Conservation (phyloP, 192 early-diverging fungal species). For the Hyaloraphidium curvatum region DNA sequence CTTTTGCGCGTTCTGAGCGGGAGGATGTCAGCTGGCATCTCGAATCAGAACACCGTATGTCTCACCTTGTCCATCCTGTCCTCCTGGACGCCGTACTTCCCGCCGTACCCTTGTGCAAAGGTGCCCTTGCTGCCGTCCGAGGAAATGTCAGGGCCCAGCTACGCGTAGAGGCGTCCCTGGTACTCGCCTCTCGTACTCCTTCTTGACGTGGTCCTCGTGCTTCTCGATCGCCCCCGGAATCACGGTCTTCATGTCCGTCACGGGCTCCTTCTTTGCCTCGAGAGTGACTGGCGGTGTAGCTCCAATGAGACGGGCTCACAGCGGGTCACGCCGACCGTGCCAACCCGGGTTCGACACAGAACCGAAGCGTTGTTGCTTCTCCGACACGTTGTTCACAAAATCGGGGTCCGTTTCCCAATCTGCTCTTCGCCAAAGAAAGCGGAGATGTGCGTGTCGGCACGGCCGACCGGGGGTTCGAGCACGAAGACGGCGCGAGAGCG, state of each 20-base stretch:
- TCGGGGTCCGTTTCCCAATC: slow-evolving; percentile 3
- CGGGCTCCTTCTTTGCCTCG: too few relatives aligned
- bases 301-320: too few relatives aligned
- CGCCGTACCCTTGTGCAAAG: not conserved
- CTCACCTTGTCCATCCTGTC: slow-evolving; percentile 3
- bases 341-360: not conserved
- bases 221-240: not conserved
- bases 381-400: not conserved
- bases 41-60: too few relatives aligned
- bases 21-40: too few relatives aligned
- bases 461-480: too few relatives aligned
- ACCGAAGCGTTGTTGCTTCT: slow-evolving; percentile 1
- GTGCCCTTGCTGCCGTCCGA: not conserved
- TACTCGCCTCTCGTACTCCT: not conserved
- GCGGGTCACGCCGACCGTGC: too few relatives aligned
- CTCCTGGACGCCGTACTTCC: slow-evolving; percentile 1
- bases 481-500: too few relatives aligned
- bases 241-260: too few relatives aligned
- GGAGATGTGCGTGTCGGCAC: too few relatives aligned
- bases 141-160: not conserved
- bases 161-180: not conserved
- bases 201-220: not conserved
- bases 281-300: too few relatives aligned
- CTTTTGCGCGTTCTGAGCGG: too few relatives aligned
- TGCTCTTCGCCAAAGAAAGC: too few relatives aligned